phyloP scores from a whole-genome alignment of 1,284 basidiomycete genomes.

The Ustilago esculenta region DNA sequence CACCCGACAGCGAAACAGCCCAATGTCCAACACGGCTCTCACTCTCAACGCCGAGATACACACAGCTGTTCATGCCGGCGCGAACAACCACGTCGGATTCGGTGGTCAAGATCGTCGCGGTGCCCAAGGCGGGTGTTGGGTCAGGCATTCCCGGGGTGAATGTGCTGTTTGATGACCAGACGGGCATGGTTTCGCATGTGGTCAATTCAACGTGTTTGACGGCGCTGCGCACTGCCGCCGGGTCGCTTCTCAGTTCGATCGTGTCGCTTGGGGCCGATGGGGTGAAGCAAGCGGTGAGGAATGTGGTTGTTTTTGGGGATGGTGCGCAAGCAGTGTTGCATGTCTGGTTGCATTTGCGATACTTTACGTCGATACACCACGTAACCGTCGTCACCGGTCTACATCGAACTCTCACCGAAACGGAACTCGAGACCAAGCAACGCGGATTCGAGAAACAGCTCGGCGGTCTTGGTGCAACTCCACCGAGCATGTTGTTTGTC shows the following conservation, averaged over 20 bases:
- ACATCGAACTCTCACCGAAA: not conserved
- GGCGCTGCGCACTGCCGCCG: conserved; percentile 23
- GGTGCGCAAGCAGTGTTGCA: conserved; percentile 23
- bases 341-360: conserved; percentile 16
- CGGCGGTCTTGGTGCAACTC: not conserved
- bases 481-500: not conserved
- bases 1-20: not conserved
- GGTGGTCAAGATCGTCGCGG: conserved; percentile 29
- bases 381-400: not conserved
- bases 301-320: conserved; percentile 23
- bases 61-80: conserved; percentile 40
- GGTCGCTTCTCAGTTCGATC: conserved; percentile 12
- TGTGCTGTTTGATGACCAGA: conserved; percentile 12
- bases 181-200: conserved; percentile 4
- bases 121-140: not conserved
- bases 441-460: not conserved
- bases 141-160: conserved; percentile 21
- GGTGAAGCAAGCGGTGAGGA: not conserved
- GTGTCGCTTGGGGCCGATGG: not conserved
- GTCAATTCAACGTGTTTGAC: conserved; percentile 20
- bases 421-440: conserved; percentile 4
- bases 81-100: not conserved
- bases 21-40: conserved; percentile 23
- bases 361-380: not conserved
- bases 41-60: conserved; percentile 3